These are phyloP conservation scores for Laetiporus sulphureus DNA, from an alignment of 1,284 basidiomycete species.

Conservation along the genomic window DNA sequence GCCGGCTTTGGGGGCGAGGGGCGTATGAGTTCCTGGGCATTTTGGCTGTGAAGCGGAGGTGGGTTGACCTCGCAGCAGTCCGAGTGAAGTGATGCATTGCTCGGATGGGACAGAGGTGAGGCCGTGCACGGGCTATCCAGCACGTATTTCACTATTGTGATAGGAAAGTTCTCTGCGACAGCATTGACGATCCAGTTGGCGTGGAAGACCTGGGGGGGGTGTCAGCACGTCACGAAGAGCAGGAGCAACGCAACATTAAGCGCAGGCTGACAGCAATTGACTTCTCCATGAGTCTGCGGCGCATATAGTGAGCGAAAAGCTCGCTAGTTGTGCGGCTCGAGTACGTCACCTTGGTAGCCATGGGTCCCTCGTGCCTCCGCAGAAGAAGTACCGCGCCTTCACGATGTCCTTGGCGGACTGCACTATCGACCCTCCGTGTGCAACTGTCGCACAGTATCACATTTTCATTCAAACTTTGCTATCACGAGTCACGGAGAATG, in stretches of 20 bases:
- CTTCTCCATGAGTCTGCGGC: not conserved
- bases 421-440: not conserved
- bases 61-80: too few relatives aligned
- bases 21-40: too few relatives aligned
- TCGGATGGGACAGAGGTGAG: too few relatives aligned
- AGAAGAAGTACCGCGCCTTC: conserved; percentile 1
- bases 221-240: not conserved
- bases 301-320: not conserved
- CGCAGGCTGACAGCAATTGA: not conserved
- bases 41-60: too few relatives aligned
- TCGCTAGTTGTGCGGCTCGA: not conserved
- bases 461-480: not conserved
- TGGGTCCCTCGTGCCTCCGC: not conserved
- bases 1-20: too few relatives aligned
- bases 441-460: not conserved
- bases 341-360: not conserved
- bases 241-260: not conserved
- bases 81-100: not conserved
- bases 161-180: not conserved
- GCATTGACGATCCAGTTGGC: not conserved
- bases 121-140: not conserved
- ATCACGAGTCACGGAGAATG: not conserved
- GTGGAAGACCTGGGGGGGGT: not conserved
- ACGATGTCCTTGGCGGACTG: not conserved
- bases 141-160: not conserved